A percentile compares a stretch with the other conserved stretches of the same genome.
Conservation (phyloP, 2,329 filamentous ascomycete genomes). For the Talaromyces albobiverticillius region DNA sequence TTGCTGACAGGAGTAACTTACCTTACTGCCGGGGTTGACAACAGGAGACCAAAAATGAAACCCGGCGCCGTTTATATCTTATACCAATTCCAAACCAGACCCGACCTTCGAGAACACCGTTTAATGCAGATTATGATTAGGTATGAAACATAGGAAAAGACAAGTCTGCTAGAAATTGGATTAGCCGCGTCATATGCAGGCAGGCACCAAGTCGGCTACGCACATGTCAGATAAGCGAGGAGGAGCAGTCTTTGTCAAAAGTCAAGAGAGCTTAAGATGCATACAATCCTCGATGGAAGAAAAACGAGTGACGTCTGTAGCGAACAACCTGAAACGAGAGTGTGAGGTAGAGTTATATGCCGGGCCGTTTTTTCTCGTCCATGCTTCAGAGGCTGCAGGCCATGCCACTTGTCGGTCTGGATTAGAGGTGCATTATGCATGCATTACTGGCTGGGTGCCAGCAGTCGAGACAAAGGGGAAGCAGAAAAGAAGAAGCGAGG, state of each 20-base stretch:
- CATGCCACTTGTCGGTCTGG: neutral
- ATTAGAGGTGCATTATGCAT: neutral
- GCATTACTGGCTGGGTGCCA: neutral
- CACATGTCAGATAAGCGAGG: neutral
- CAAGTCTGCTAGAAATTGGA: neutral
- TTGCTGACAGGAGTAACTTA: neutral
- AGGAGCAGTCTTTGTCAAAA: neutral
- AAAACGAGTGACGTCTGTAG: constrained; percentile 8
- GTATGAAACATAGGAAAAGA: neutral
- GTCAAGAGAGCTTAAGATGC: neutral
- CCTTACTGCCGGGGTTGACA: neutral
- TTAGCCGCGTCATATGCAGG: neutral
- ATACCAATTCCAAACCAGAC: neutral
- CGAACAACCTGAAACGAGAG: constrained; percentile 10
- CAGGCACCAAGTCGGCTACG: neutral
- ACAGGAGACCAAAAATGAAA: neutral
- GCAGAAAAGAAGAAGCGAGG: neutral
- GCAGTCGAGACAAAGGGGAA: neutral
- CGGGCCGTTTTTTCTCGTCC: neutral
- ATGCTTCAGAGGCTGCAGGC: constrained; percentile 1
- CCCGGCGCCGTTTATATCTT: constrained; percentile 8
- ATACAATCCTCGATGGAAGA: neutral
- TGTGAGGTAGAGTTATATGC: neutral
- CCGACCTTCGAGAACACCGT: constrained; percentile 4
- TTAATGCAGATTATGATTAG: constrained; percentile 3